Conservation (phyloP, 2,329 filamentous ascomycete species). For the Monilinia fructigena region DNA sequence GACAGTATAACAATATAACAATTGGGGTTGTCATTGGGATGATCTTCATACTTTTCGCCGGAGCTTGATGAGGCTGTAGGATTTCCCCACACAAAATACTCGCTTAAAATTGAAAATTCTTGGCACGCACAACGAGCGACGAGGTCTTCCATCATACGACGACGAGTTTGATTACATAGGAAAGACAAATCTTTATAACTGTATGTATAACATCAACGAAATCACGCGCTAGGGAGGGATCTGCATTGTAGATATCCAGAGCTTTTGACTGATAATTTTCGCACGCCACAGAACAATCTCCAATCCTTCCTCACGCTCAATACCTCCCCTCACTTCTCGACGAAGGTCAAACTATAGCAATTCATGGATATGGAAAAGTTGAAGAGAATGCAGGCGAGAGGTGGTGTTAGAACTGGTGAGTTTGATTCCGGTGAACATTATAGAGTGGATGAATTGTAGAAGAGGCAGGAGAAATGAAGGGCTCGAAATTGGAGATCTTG, state of each 20-base stretch:
- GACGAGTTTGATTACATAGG: slow-evolving; percentile 29
- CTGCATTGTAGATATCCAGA: neutral
- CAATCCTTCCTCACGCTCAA: slow-evolving; percentile 22
- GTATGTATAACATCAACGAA: slow-evolving; percentile 26
- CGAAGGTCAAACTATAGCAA: slow-evolving; percentile 42
- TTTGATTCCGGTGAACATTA: neutral
- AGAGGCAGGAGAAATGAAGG: slow-evolving; percentile 2
- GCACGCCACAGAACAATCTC: slow-evolving; percentile 22
- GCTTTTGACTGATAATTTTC: slow-evolving; percentile 12
- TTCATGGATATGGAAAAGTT: slow-evolving; percentile 66
- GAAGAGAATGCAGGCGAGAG: slow-evolving; percentile 62
- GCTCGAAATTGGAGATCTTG: neutral
- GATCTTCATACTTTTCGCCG: neutral
- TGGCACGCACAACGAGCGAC: slow-evolving; percentile 33
- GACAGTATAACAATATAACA: neutral
- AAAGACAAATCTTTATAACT: slow-evolving; percentile 23
- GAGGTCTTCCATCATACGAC: slow-evolving; percentile 25
- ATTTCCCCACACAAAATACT: slow-evolving; percentile 27
- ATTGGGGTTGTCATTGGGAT: neutral
- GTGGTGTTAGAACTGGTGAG: slow-evolving; percentile 35
- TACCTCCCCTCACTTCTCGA: slow-evolving; percentile 29
- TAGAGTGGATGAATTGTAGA: neutral
- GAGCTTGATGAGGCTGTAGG: slow-evolving; percentile 1
- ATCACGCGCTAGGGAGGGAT: too few relatives aligned
- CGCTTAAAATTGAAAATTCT: slow-evolving; percentile 33